A percentile compares a stretch with the other conserved stretches of the same genome.
Evolutionary conservation across 225 moss, liverwort and hornwort species (phyloP).

Genomic region (Marchantia paleacea): DNA sequence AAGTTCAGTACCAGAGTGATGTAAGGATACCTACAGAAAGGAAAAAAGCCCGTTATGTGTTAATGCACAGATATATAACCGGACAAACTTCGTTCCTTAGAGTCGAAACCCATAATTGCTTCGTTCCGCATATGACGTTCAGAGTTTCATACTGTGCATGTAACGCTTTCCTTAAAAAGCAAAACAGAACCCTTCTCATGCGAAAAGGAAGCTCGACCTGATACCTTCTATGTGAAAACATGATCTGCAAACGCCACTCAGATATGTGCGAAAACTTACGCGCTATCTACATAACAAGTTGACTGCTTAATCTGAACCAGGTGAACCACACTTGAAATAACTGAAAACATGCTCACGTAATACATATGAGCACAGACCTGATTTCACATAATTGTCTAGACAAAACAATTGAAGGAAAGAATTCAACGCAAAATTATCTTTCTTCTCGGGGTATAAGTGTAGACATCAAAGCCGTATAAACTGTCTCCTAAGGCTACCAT

Average conservation of each 20-base stretch:
- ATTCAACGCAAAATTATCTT: too few species aligned
- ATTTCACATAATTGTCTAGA: too few species aligned
- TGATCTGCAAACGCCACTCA: neutral
- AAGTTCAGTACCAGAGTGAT: conserved; percentile 93
- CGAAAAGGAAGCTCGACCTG: neutral
- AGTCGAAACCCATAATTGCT: neutral
- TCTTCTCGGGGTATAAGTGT: too few species aligned
- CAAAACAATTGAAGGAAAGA: too few species aligned
- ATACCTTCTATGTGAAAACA: neutral
- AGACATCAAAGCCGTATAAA: too few species aligned
- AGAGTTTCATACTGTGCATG: neutral
- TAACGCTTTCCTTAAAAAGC: neutral
- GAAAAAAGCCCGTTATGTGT: neutral
- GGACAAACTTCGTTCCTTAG: neutral
- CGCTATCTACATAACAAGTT: neutral
- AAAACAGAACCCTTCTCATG: neutral
- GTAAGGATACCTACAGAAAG: conserved; percentile 72
- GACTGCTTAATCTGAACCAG: neutral
- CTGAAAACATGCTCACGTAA: neutral
- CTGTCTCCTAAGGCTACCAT: neutral
- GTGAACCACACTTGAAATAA: neutral
- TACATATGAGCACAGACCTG: too few species aligned
- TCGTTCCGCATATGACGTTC: neutral
- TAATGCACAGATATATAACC: neutral
- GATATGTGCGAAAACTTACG: neutral